Conservation (phyloP, 805 yeast species). For the Pichia nakasei region DNA sequence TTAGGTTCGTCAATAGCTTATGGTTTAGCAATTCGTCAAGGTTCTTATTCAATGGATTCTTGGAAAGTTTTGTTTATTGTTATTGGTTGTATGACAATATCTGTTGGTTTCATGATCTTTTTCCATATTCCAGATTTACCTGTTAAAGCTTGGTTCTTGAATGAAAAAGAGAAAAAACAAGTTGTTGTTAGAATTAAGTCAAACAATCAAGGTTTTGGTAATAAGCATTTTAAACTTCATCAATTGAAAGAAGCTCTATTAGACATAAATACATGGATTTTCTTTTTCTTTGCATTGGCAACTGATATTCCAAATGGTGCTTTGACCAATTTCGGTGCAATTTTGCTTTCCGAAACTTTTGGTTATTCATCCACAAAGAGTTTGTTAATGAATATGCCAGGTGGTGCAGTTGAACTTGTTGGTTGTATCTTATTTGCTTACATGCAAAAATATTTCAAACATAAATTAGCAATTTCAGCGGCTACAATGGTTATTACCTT, state of each 20-base stretch:
- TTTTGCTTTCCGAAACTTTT: slow-evolving; percentile 24
- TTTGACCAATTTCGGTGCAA: slow-evolving; percentile 39
- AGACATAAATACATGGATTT: slow-evolving; percentile 35
- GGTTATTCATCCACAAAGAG: slow-evolving; percentile 22
- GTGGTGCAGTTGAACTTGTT: slow-evolving; percentile 25
- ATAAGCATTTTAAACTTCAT: slow-evolving; percentile 19
- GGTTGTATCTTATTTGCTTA: slow-evolving; percentile 27
- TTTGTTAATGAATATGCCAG: slow-evolving; percentile 21
- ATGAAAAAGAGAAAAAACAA: slow-evolving; percentile 29
- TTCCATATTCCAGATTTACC: slow-evolving; percentile 28
- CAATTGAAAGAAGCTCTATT: slow-evolving; percentile 23
- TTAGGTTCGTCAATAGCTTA: slow-evolving; percentile 27
- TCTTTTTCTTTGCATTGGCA: slow-evolving; percentile 23
- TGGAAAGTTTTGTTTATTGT: slow-evolving; percentile 30
- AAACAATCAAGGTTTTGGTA: slow-evolving; percentile 30
- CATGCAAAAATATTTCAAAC: slow-evolving; percentile 18
- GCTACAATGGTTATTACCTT: slow-evolving; percentile 12
- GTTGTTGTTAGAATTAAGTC: slow-evolving; percentile 25
- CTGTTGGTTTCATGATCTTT: slow-evolving; percentile 24
- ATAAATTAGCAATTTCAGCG: slow-evolving; percentile 18
- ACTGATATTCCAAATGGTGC: slow-evolving; percentile 29
- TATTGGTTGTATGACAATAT: slow-evolving; percentile 27
- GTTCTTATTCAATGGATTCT: slow-evolving; percentile 15
- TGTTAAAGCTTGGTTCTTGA: slow-evolving; percentile 27
- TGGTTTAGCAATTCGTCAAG: slow-evolving; percentile 23